phyloP scores from a whole-genome alignment of 768 basidiomycete species.

The Scleroderma bovista region DNA sequence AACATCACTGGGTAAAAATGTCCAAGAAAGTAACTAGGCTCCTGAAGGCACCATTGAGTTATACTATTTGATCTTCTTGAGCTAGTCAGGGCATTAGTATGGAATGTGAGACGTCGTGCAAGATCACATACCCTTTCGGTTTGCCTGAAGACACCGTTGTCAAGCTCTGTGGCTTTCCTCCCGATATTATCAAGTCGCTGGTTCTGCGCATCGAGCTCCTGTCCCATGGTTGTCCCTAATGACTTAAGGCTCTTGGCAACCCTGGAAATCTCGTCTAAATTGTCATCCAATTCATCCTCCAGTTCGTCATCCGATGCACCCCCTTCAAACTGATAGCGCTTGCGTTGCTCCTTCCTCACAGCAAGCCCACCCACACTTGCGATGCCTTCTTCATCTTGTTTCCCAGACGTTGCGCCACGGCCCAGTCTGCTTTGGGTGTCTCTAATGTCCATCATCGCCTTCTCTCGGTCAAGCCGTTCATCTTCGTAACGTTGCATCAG shows the following conservation, averaged over 20 bases:
- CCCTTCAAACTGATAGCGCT: conserved; percentile 88
- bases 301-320: conserved; percentile 88
- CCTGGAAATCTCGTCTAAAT: conserved; percentile 80
- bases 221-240: conserved; percentile 75
- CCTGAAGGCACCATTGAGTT: not conserved
- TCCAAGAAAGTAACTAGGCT: not conserved
- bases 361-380: conserved; percentile 33
- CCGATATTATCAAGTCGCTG: conserved; percentile 67
- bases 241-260: conserved; percentile 75
- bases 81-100: conserved; percentile 31
- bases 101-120: conserved; percentile 4
- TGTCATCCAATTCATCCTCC: conserved; percentile 91
- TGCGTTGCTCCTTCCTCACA: conserved; percentile 61
- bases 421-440: conserved; percentile 86
- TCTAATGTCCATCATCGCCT: conserved; percentile 78
- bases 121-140: conserved; percentile 63
- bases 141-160: conserved; percentile 72
- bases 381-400: conserved; percentile 37
- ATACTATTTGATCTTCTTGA: conserved; percentile 55
- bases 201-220: conserved; percentile 89
- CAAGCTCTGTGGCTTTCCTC: conserved; percentile 71
- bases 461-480: conserved; percentile 78
- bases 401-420: conserved; percentile 60
- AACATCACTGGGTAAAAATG: not conserved
- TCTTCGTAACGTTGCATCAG: conserved; percentile 82